A percentile compares a stretch with the other conserved stretches of the same genome.
These are phyloP conservation scores for Leccinellum rugosiceps DNA, from an alignment of 768 basidiomycete species.

Conservation along the genomic window DNA sequence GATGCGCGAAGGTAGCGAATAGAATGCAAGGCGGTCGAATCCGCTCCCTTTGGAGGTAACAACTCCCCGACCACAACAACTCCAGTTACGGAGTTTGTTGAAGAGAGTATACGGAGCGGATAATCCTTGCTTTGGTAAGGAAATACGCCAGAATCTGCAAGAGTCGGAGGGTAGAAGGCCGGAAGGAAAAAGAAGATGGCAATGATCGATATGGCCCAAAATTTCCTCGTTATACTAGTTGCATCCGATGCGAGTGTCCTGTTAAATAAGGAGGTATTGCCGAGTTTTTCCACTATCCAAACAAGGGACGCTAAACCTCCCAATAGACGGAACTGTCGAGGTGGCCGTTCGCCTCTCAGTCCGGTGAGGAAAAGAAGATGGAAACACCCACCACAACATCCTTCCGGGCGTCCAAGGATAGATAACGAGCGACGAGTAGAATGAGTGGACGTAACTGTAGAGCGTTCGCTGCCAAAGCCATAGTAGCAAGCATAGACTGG, in stretches of 20 bases:
- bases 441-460: conserved; percentile 26
- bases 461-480: conserved; percentile 25
- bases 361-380: neutral
- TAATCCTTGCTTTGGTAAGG: conserved; percentile 51
- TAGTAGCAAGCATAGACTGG: conserved; percentile 22
- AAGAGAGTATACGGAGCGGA: conserved; percentile 64
- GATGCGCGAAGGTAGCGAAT: conserved; percentile 60
- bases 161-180: conserved; percentile 50
- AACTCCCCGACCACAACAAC: conserved; percentile 80
- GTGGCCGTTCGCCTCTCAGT: conserved; percentile 1
- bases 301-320: conserved; percentile 15
- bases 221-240: neutral
- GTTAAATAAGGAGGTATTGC: neutral
- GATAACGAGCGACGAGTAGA: conserved; percentile 5
- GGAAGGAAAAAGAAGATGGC: conserved; percentile 38
- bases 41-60: conserved; percentile 36
- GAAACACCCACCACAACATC: conserved; percentile 20
- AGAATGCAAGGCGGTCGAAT: conserved; percentile 40
- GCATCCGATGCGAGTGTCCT: neutral
- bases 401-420: conserved; percentile 21
- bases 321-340: conserved; percentile 23
- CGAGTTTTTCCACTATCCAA: conserved; percentile 11
- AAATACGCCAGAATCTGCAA: conserved; percentile 49
- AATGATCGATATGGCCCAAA: conserved; percentile 20
- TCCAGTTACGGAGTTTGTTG: conserved; percentile 72